Conservation (phyloP, 352 stramenopile species). For the Thalassiosira hispida region DNA sequence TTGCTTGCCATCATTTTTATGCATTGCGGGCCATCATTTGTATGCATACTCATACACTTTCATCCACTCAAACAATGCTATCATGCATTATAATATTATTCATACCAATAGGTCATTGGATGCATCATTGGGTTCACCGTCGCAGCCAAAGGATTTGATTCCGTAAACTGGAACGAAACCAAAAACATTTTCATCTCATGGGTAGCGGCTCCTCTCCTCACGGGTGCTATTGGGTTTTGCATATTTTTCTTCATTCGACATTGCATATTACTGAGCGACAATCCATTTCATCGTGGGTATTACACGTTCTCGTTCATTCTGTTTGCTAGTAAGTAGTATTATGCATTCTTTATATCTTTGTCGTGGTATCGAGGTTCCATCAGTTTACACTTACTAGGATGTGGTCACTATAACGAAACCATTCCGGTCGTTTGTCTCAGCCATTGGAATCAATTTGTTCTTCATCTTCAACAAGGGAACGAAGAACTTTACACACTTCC, state of each 20-base stretch:
- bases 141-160: slow-evolving; percentile 50
- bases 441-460: slow-evolving; percentile 10
- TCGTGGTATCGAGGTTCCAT: too few relatives aligned
- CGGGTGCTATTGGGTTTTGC: too few relatives aligned
- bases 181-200: slow-evolving; percentile 84
- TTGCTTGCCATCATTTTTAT: background rate
- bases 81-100: too few relatives aligned
- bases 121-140: slow-evolving; percentile 85
- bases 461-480: slow-evolving; percentile 31
- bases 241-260: too few relatives aligned
- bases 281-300: slow-evolving; percentile 10
- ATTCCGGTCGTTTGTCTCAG: too few relatives aligned
- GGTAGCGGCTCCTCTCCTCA: slow-evolving; percentile 63
- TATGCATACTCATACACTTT: too few relatives aligned
- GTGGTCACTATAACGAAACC: too few relatives aligned
- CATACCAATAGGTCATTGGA: slow-evolving; percentile 60
- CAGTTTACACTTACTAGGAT: too few relatives aligned
- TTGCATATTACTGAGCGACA: background rate
- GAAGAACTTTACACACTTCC: slow-evolving; percentile 20
- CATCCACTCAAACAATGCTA: background rate
- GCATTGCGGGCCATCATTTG: too few relatives aligned
- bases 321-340: background rate
- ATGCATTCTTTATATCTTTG: too few relatives aligned
- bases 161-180: slow-evolving; percentile 57
- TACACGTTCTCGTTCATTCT: slow-evolving; percentile 15